Evolutionary conservation across 306 rosid species (phyloP).

Genomic region (Castanea sativa): DNA sequence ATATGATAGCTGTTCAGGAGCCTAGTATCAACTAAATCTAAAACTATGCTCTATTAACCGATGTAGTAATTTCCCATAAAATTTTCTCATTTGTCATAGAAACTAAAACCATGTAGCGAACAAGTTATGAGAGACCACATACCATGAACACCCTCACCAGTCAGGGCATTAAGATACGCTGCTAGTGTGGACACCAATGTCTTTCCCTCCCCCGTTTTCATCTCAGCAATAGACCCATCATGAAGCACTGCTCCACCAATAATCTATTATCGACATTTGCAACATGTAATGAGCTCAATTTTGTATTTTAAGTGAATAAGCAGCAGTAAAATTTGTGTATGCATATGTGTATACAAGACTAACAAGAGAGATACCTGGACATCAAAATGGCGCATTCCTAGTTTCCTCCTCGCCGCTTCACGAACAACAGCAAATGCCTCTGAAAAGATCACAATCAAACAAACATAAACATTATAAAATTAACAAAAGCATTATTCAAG

Average conservation of each 20-base stretch:
- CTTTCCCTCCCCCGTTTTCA: constrained; percentile 98
- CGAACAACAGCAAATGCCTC: constrained; percentile 98
- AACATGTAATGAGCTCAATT: constrained; percentile 7
- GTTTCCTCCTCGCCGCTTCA: constrained; percentile 90
- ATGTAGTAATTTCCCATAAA: neutral
- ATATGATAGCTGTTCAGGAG: neutral
- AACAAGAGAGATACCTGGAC: constrained; percentile 65
- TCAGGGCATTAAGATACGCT: constrained; percentile 90
- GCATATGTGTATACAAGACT: constrained; percentile 5
- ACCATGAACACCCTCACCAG: constrained; percentile 97
- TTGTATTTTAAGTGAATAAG: neutral
- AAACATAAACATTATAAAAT: neutral
- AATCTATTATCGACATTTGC: constrained; percentile 48
- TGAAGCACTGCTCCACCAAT: constrained; percentile 98
- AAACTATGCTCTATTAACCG: neutral
- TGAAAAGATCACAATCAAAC: constrained; percentile 31
- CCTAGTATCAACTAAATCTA: neutral
- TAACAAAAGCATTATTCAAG: neutral
- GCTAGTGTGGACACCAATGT: constrained; percentile 91
- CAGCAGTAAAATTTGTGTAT: neutral
- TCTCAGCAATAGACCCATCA: constrained; percentile 97
- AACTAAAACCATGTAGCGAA: neutral
- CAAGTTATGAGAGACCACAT: constrained; percentile 10
- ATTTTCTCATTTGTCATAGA: neutral
- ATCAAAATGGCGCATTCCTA: constrained; percentile 98